Evolutionary conservation across 352 stramenopile species (phyloP).

Genomic region (Phytopythium vexans): DNA sequence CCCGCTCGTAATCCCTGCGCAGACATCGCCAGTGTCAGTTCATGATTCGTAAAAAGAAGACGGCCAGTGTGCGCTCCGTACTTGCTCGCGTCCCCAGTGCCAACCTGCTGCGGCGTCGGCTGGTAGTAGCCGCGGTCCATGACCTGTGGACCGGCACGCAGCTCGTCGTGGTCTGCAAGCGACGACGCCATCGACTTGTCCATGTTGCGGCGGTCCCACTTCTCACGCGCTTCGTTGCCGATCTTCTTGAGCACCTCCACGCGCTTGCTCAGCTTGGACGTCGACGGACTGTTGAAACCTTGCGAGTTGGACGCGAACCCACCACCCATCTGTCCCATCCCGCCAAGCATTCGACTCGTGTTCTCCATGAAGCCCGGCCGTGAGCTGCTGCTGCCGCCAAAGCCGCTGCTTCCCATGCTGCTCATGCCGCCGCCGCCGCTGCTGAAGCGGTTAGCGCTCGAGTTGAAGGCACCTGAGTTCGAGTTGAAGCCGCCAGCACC

Average conservation of each 20-base stretch:
- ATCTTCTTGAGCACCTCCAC: conserved; percentile 84
- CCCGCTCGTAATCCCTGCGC: conserved; percentile 76
- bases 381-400: conserved; percentile 17
- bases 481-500: conserved; percentile 10
- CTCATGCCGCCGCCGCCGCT: conserved; percentile 3
- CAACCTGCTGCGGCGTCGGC: conserved; percentile 54
- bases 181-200: conserved; percentile 90
- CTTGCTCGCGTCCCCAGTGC: conserved; percentile 72
- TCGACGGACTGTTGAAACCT: conserved; percentile 32
- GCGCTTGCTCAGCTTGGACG: conserved; percentile 69
- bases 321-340: conserved; percentile 27
- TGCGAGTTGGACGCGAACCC: conserved; percentile 50
- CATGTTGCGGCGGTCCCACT: conserved; percentile 87
- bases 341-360: conserved; percentile 51
- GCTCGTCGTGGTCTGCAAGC: conserved; percentile 80
- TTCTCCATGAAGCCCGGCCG: conserved; percentile 51
- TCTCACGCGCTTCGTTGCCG: conserved; percentile 68
- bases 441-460: conserved; percentile 12
- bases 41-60: background rate
- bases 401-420: conserved; percentile 11
- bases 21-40: conserved; percentile 4
- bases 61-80: conserved; percentile 15
- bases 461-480: conserved; percentile 18
- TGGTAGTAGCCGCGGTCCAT: conserved; percentile 79
- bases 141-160: conserved; percentile 56